Evolutionary conservation across 2,329 filamentous ascomycete genomes (phyloP).

Genomic region (Fusarium kyushuense): DNA sequence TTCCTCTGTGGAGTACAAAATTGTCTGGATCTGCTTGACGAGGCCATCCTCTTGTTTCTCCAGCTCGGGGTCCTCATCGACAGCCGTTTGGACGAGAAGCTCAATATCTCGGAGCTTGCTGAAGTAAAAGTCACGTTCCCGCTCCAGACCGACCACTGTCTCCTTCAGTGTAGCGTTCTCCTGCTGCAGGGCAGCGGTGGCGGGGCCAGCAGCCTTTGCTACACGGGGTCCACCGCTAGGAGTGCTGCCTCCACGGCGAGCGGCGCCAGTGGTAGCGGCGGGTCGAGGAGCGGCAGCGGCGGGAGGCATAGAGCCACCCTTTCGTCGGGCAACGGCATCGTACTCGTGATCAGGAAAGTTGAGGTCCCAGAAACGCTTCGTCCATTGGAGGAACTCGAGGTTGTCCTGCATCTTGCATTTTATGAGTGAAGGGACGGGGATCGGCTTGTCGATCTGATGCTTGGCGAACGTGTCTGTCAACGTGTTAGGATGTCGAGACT

Average conservation of each 20-base stretch:
- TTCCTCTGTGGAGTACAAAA: constrained; percentile 96
- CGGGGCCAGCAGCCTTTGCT: constrained; percentile 65
- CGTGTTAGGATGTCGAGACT: constrained; percentile 5
- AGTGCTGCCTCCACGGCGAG: constrained; percentile 70
- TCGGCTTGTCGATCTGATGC: constrained; percentile 88
- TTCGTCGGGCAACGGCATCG: constrained; percentile 87
- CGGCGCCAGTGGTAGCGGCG: constrained; percentile 63
- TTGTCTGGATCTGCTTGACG: constrained; percentile 95
- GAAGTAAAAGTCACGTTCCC: constrained; percentile 99
- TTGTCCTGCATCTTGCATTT: constrained; percentile 99
- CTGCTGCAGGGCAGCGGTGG: constrained; percentile 78
- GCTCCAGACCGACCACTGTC: constrained; percentile 92
- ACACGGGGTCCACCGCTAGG: constrained; percentile 67
- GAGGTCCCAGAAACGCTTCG: constrained; percentile 97
- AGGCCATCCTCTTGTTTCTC: constrained; percentile 94
- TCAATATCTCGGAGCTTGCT: constrained; percentile 98
- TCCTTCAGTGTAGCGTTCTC: constrained; percentile 94
- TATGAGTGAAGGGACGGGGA: constrained; percentile 87
- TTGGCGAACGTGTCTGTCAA: constrained; percentile 80
- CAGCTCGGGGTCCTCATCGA: constrained; percentile 91
- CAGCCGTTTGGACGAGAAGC: constrained; percentile 89
- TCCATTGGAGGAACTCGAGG: constrained; percentile 98
- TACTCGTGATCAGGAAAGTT: constrained; percentile 98
- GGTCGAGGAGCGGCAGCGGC: constrained; percentile 62
- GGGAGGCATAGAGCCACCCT: constrained; percentile 75